Conservation (phyloP, 2,329 filamentous ascomycete genomes). For the Parasarocladium wereldwijsianum region DNA sequence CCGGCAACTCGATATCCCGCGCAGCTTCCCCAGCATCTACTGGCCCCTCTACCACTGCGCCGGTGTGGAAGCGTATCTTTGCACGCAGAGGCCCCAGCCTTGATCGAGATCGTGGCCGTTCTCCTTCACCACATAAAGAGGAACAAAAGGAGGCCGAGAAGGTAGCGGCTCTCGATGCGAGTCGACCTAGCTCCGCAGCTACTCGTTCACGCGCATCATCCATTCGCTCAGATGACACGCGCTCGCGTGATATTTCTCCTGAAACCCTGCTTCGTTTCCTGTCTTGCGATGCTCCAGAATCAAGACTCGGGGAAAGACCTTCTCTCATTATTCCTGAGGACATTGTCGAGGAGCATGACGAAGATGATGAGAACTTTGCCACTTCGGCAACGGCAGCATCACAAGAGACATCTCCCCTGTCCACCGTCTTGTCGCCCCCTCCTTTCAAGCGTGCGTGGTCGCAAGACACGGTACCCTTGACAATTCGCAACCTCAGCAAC, state of each 20-base stretch:
- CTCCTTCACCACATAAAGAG: slow-evolving; percentile 2
- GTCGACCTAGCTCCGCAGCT: slow-evolving; percentile 2
- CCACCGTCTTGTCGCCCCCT: slow-evolving; percentile 36
- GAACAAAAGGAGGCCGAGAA: too few relatives aligned
- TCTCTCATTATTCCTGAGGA: slow-evolving; percentile 20
- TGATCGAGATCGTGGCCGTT: slow-evolving; percentile 2
- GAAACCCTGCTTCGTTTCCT: slow-evolving; percentile 38
- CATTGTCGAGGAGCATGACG: slow-evolving; percentile 18
- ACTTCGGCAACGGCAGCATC: slow-evolving; percentile 25
- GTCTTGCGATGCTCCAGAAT: slow-evolving; percentile 25
- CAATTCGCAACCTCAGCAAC: slow-evolving; percentile 11
- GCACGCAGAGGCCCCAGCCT: slow-evolving; percentile 5
- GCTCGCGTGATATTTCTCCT: slow-evolving; percentile 38
- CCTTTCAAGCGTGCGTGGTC: slow-evolving; percentile 26
- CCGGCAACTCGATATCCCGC: too few relatives aligned
- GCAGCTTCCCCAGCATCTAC: slow-evolving; percentile 20
- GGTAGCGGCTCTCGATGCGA: too few relatives aligned
- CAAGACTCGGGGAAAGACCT: slow-evolving; percentile 15
- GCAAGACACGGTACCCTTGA: slow-evolving; percentile 13
- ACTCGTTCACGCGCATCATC: background rate
- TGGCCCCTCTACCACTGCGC: slow-evolving; percentile 32
- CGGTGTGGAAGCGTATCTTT: slow-evolving; percentile 38
- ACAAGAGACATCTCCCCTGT: slow-evolving; percentile 24
- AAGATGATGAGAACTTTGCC: slow-evolving; percentile 51
- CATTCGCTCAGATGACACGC: slow-evolving; percentile 21